Percentiles rank a stretch among this genome's conserved stretches.
These are phyloP conservation scores for Dioszegia aurantiaca DNA, from an alignment of 768 basidiomycete genomes.

Conservation along the genomic window DNA sequence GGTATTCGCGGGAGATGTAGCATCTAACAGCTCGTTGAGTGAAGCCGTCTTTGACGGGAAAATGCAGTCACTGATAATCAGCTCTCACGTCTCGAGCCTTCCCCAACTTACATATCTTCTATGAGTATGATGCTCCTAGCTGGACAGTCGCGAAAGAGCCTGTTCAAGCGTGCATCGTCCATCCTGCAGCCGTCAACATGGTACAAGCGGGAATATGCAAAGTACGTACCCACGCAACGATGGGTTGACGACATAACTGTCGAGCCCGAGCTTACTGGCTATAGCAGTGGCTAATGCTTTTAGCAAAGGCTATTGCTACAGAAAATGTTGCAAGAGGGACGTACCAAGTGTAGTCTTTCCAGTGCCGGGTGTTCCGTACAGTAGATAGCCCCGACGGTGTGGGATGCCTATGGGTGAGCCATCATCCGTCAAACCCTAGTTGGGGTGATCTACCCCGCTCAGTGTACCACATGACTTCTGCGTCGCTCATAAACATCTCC, in stretches of 20 bases:
- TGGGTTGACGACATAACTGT: constrained; percentile 74
- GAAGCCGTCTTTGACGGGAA: not conserved
- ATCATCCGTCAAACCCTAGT: not conserved
- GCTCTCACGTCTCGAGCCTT: not conserved
- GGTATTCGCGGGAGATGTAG: too few species aligned
- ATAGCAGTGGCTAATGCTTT: constrained; percentile 60
- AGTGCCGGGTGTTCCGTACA: constrained; percentile 35
- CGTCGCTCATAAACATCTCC: constrained; percentile 35
- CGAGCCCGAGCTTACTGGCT: constrained; percentile 81
- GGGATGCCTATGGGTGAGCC: constrained; percentile 33
- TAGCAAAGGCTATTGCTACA: not conserved
- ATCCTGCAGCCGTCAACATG: constrained; percentile 24
- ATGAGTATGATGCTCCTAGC: constrained; percentile 80
- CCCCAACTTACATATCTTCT: constrained; percentile 64
- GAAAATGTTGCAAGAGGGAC: not conserved
- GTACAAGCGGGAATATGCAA: not conserved
- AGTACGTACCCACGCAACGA: constrained; percentile 31
- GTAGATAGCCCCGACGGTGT: constrained; percentile 43
- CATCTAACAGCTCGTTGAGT: too few species aligned
- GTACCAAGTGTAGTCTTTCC: constrained; percentile 39
- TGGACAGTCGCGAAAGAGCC: constrained; percentile 82
- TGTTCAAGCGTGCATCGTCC: constrained; percentile 74
- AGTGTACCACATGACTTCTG: constrained; percentile 39
- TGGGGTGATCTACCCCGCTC: constrained; percentile 38
- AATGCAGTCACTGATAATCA: constrained; percentile 3